Percentiles rank a stretch among this genome's conserved stretches.
Evolutionary conservation across 371 early-diverging fungal species (phyloP).

Genomic region (Lichtheimia ramosa): DNA sequence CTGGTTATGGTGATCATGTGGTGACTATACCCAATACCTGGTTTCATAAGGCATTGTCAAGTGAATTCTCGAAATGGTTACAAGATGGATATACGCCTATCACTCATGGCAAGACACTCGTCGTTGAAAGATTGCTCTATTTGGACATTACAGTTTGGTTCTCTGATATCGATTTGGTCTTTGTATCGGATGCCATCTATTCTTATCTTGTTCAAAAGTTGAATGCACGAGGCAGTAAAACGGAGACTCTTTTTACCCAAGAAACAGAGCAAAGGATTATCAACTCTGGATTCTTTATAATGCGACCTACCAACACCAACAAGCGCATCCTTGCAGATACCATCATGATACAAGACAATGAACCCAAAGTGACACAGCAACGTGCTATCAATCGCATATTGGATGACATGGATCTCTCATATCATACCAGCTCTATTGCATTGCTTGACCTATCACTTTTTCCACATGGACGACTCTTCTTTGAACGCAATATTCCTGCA

Average conservation of each 20-base stretch:
- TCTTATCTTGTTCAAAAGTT: conserved; percentile 39
- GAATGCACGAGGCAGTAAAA: conserved; percentile 21
- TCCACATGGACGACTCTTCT: conserved; percentile 44
- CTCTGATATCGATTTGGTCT: conserved; percentile 51
- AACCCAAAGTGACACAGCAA: conserved; percentile 47
- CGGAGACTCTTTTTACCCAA: conserved; percentile 40
- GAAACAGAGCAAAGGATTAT: conserved; percentile 42
- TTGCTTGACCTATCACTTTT: conserved; percentile 39
- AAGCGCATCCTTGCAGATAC: conserved; percentile 44
- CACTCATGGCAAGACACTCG: conserved; percentile 36
- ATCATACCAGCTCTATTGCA: conserved; percentile 34
- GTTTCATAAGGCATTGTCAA: conserved; percentile 28
- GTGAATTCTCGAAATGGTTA: conserved; percentile 28
- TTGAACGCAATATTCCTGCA: conserved; percentile 37
- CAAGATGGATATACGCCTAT: conserved; percentile 30
- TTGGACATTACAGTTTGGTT: conserved; percentile 46
- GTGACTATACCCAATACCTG: conserved; percentile 32
- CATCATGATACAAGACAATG: conserved; percentile 42
- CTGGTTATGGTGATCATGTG: conserved; percentile 26
- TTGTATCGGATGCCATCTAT: conserved; percentile 34
- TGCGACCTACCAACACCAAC: conserved; percentile 42
- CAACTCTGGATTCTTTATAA: conserved; percentile 50
- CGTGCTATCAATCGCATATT: conserved; percentile 45
- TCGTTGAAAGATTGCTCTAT: conserved; percentile 38
- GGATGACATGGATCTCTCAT: conserved; percentile 37